phyloP scores from a whole-genome alignment of 139 green algal genomes.

The Yamagishiella unicocca region DNA sequence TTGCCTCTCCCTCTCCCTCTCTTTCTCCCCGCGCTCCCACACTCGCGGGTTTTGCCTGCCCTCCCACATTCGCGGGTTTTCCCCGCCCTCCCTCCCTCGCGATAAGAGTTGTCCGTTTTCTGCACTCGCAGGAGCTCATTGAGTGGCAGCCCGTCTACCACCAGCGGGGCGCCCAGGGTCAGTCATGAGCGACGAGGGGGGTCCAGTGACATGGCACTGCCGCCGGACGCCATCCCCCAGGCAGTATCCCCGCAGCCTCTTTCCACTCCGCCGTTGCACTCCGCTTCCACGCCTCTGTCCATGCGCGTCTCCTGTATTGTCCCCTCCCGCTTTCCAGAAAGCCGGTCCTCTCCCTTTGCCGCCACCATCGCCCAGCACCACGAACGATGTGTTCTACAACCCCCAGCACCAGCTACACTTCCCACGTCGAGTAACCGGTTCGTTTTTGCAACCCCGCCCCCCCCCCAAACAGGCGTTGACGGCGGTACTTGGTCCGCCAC shows the following conservation, averaged over 20 bases:
- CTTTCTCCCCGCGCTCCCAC: not conserved
- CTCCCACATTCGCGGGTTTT: not conserved
- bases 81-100: not conserved
- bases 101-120: too few relatives aligned
- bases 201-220: not conserved
- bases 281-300: too few relatives aligned
- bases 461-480: conserved; percentile 31
- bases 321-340: too few relatives aligned
- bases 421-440: too few relatives aligned
- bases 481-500: conserved; percentile 82
- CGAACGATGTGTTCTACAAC: not conserved
- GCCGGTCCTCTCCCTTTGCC: too few relatives aligned
- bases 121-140: conserved; percentile 85
- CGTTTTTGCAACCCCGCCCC: not conserved
- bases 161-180: conserved; percentile 73
- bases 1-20: not conserved
- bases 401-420: too few relatives aligned
- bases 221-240: too few relatives aligned
- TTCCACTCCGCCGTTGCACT: too few relatives aligned
- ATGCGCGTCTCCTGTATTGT: too few relatives aligned
- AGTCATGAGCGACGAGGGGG: not conserved
- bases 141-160: conserved; percentile 95
- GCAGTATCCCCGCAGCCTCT: too few relatives aligned
- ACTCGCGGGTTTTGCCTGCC: not conserved
- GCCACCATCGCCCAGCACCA: not conserved